Base-by-base conservation (phyloP, 164 flowering plant genomes). In the Litsea cubeba region DNA sequence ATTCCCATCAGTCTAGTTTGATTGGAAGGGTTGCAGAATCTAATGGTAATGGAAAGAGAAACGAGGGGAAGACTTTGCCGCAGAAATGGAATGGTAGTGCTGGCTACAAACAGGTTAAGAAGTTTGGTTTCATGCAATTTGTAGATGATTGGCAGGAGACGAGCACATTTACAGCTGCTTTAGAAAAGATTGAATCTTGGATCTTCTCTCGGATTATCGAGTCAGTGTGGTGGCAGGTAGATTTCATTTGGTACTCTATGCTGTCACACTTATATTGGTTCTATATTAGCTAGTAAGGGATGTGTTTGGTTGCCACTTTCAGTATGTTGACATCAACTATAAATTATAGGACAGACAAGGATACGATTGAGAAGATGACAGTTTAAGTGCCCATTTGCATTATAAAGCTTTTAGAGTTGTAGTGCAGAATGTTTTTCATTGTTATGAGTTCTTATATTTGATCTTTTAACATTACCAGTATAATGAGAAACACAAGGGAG, bases 211-310 rank as follows among this genome's bases (percentile, higher is more conserved):
- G 99, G 70, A 83, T 91, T 35, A 97, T 94, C 57, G 99, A 96
- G 76, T 96, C 98, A 26, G 91, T 96, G 23, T 96, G 99, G 99
- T 94, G 99, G 98, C 98, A 96, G 98, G 99, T 96, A 84, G 24
- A 32, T 28, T 66, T 66, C 60, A 15, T 14, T 54, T 20, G 5
- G 60, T 54, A 63, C 25, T 22, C 23, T n/a, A 3, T 63, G 18
- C 22, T 63, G 66, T 25, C 28, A n/a, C 18, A 63, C 11, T n/a
- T 63, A 12, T 2, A 23, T 24, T 23, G 1, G 15, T 63, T 20
- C 2, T 54, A 54, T 54, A 40, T 40, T 40, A 54, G 58, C 8
- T 54, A 54, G 60, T 3, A 17, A 6, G 17, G 66, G 12, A 63
- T 24, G 30, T 63, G 10, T 22, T 63, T 63, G 26, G 25, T 23